Base-by-base conservation (phyloP, 768 basidiomycete genomes). In the Amanita muscaria region DNA sequence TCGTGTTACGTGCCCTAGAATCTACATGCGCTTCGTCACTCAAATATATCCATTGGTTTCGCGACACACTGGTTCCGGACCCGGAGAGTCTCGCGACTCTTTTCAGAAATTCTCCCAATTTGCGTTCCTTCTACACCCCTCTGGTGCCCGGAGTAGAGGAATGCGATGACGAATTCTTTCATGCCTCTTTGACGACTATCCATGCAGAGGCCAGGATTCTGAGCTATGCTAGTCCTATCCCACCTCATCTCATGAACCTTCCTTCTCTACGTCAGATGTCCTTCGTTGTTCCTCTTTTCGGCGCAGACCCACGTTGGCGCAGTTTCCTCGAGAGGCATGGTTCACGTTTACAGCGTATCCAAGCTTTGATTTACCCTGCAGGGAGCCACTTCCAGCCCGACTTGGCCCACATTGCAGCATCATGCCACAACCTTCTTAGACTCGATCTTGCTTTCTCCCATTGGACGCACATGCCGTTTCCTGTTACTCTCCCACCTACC, bases 401-500 rank as follows among this genome's bases (percentile, higher is more conserved):
- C 19, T 23, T 46, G 44, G 35, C 18, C 9, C 8, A 12, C 19
- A 22, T 46, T 21, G 30, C 37, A 10, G 19, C 44, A 29, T 37
- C 19, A 9, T 46, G 37, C 35, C 36, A 35, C 16, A 39, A 30
- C 12, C 16, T 46, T 6, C 5, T 23, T 12, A 34, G 15, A 24
- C 21, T 46, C 4, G 44, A 46, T 12, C 16, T 46, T 27, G 21
- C 22, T n/a, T 24, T 46, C 14, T 30, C 35, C 4, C 14, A 46
- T 15, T 46, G 44, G 44, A 31, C 19, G n/a, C 37, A 39, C 37
- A 45, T 32, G 36, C 44, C 44, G 11, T 46, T 39, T 32, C 44
- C 36, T 16, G 24, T 39, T 21, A 30, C 29, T 4, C n/a, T 46
- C 3, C 44, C 44, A 14, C 18, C 36, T 12, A 46, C 29, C 12